phyloP scores from a whole-genome alignment of 345 rosid species.

The Camelina laxa region DNA sequence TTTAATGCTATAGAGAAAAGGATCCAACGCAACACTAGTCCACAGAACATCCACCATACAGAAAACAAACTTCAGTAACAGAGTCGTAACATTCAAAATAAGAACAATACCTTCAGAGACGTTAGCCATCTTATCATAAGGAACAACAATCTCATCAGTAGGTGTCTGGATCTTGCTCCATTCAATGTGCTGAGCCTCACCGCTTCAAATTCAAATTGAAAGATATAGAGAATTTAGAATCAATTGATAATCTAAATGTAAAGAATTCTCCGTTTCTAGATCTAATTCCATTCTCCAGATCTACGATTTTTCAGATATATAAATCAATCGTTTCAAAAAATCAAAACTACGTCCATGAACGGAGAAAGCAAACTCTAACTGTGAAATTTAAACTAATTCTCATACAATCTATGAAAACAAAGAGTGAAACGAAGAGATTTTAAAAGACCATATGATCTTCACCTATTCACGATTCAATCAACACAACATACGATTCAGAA shows the following conservation, averaged over 20 bases:
- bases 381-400: background rate
- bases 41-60: background rate
- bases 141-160: conserved; percentile 55
- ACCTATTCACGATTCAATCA: background rate
- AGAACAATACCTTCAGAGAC: conserved; percentile 40
- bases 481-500: background rate
- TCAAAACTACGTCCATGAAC: background rate
- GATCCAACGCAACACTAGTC: conserved; percentile 6
- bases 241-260: background rate
- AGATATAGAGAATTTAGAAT: background rate
- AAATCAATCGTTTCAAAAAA: background rate
- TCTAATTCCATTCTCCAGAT: conserved; percentile 28
- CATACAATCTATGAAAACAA: conserved; percentile 3
- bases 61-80: background rate
- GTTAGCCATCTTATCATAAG: conserved; percentile 46
- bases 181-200: conserved; percentile 52
- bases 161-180: conserved; percentile 61
- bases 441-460: background rate
- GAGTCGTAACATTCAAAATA: background rate
- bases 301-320: background rate
- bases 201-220: conserved; percentile 35
- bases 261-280: conserved; percentile 4
- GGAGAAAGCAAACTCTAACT: background rate
- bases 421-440: background rate
- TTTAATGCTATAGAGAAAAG: background rate